Base-by-base conservation (phyloP, 768 basidiomycete genomes). In the Boletus huronensis region DNA sequence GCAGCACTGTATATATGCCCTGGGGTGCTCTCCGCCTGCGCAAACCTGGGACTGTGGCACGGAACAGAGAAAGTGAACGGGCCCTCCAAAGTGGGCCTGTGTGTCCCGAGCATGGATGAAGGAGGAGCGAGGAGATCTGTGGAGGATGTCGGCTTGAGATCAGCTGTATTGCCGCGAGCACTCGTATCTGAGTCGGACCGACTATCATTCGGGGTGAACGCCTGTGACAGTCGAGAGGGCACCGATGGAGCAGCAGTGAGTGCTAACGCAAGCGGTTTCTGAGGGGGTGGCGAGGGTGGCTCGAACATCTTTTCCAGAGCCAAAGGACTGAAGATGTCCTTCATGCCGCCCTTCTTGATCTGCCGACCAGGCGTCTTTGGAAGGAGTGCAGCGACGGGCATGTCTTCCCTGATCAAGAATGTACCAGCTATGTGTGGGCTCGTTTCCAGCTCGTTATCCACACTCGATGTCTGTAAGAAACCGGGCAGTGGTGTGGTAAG, bases 251-350 rank as follows among this genome's bases (percentile, higher is more conserved):
- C 69, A 35, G 69, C 57, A 17, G 60, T 60, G 54, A 70, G 57
- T 39, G 64, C 46, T 35, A 61, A 35, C n/a, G 56, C 54, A 50
- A 56, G 47, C 34, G 57, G 38, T 63, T 55, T 61, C 42, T 62
- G 60, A 17, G 70, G 63, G 6, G 88, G 90, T 5, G 91, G 91
- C 7, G 92, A 90, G 1, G 94, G 94, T 8, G 94, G 94, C 57
- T 95, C 90, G 60, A 96, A 97, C 90, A 97, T 93, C 52, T 80
- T 81, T 71, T 97, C 93, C 9, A 97, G 77, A 25, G 87, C 85
- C 50, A 93, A 69, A 0, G 93, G 92, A 52, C 86, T 91, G 75
- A 98, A 98, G 66, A 98, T 83, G 70, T 89, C 84, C 71, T 88
- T 92, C 43, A 85, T 79, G 36, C 74, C 62, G n/a, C 75, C 73